Evolutionary conservation across 2,329 filamentous ascomycete genomes (phyloP), one percentile per base, ranked within the genome.

Genomic region (Ascochyta lentis): DNA sequence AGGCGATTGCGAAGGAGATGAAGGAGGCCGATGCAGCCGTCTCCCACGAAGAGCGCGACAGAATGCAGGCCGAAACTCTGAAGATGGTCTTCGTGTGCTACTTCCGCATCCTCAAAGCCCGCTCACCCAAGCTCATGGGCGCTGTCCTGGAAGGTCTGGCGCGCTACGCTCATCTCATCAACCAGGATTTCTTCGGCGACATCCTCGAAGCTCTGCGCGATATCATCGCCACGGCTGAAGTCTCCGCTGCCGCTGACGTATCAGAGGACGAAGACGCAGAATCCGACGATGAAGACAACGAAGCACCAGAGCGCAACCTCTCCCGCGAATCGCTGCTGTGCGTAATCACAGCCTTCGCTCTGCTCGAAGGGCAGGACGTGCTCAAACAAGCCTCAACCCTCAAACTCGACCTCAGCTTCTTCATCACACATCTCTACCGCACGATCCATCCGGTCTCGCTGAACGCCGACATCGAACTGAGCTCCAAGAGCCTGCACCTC

Each of bases 161-260:
- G 46, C 92, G 92, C 72, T 99, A 96, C 72, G 89, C 93, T 3
- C 95, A 97, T 73, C 84, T 99, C 56, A 99, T 99, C 82, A 99
- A 99, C 79, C 92, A 99, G 72, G 92, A 99, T 73, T 98, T 99
- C 81, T 99, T 99, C 68, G 95, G 94, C 26, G 95, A 99, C 72
- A 83, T 99, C 27, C 85, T 99, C 10, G 95, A 98, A 77, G 94
- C 92, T 0, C 82, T 99, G 35, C 96, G 96, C 75, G 95, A 99
- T 61, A 84, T 99, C 40, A 94, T 98, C 67, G 85, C 86, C 4
- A 86, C 93, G 64, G 89, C 90, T 48, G 76, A 80, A 54, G 70
- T 78, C n/a, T 72, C 68, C 15, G 81, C 83, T 0, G 81, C 81
- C 3, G 74, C 78, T 35, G 72, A 75, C n/a, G 75, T 75, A 13